Percentiles rank a stretch among this genome's conserved stretches.
phyloP scores from a whole-genome alignment of 305 asterid species.

The Solanum hybrid region DNA sequence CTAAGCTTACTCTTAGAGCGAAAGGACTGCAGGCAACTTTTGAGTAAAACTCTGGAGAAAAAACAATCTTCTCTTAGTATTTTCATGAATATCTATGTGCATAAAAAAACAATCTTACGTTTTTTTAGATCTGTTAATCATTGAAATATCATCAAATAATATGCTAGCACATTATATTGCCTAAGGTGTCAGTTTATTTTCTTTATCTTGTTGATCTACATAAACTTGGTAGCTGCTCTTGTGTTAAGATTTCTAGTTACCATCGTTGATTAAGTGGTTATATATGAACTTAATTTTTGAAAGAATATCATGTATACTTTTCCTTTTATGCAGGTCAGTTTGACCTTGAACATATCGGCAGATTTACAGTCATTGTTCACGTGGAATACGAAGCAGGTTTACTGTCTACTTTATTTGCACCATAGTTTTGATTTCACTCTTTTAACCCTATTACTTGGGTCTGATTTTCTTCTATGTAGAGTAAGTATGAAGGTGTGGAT shows the following conservation, averaged over 20 bases:
- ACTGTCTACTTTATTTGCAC: neutral
- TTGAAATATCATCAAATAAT: neutral
- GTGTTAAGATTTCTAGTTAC: neutral
- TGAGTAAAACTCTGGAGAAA: neutral
- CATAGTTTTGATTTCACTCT: neutral
- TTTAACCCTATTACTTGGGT: neutral
- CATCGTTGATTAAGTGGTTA: neutral
- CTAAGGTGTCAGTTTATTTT: neutral
- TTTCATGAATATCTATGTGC: neutral
- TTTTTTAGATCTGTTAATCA: neutral
- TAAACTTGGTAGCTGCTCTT: neutral
- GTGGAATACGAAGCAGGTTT: constrained; percentile 97
- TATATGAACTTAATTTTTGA: neutral
- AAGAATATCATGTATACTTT: neutral
- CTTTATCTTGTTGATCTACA: neutral
- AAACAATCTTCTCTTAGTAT: neutral
- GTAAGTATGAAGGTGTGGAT: neutral
- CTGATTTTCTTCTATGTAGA: neutral
- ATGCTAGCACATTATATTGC: neutral
- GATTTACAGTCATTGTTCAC: constrained; percentile 79
- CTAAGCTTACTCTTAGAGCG: neutral
- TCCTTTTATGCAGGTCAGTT: constrained; percentile 58
- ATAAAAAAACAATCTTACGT: neutral
- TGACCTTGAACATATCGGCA: constrained; percentile 85
- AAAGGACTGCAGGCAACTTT: neutral